These are phyloP conservation scores for Eucalyptus cloeziana DNA, from an alignment of 345 rosid genomes.

Conservation along the genomic window DNA sequence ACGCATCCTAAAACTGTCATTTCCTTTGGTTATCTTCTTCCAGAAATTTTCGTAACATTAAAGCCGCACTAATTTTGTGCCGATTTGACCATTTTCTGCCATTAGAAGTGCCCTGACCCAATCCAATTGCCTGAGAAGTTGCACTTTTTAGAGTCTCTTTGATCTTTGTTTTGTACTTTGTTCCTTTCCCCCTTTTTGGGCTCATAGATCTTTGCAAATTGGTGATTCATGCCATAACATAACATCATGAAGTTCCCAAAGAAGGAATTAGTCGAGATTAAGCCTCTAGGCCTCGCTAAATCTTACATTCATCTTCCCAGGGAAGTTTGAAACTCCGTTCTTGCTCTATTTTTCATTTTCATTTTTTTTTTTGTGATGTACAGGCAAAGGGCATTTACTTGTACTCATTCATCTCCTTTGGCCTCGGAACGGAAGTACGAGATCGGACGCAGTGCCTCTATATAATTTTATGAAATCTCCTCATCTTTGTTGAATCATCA, in stretches of 20 bases:
- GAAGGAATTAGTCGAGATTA: neutral
- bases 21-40: neutral
- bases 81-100: too few relatives aligned
- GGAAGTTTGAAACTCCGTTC: accelerated
- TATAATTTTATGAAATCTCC: accelerated
- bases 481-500: too few relatives aligned
- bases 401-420: too few relatives aligned
- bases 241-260: neutral
- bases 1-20: too few relatives aligned
- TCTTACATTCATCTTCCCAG: too few relatives aligned
- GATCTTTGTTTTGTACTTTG: neutral
- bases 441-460: accelerated
- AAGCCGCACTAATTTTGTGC: too few relatives aligned
- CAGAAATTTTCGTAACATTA: too few relatives aligned
- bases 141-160: neutral
- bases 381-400: too few relatives aligned
- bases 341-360: too few relatives aligned
- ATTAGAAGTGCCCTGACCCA: too few relatives aligned
- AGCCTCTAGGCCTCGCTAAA: neutral
- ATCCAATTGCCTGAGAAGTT: neutral
- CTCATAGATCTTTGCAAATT: neutral
- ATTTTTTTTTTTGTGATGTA: too few relatives aligned
- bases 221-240: neutral
- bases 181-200: neutral
- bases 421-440: accelerated